Evolutionary conservation across 1,284 basidiomycete genomes (phyloP).

Genomic region (Sanghuangporus baumii): DNA sequence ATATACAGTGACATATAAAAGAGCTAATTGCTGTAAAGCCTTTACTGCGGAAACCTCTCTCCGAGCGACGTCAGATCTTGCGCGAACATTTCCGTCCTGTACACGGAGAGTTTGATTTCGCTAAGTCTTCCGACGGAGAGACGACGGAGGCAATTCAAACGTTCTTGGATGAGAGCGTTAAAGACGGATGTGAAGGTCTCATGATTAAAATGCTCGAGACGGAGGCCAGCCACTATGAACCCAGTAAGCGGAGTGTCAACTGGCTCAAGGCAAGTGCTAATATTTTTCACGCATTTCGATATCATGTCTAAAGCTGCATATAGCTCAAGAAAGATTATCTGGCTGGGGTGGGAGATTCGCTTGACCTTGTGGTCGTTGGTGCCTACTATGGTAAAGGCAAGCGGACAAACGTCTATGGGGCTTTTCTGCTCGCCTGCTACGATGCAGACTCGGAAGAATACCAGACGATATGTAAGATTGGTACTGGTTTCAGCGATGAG

Average conservation of each 20-base stretch:
- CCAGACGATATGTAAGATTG: constrained; percentile 98
- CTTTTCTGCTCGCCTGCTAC: constrained; percentile 93
- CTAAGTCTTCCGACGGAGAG: constrained; percentile 84
- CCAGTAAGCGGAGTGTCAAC: constrained; percentile 90
- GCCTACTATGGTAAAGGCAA: constrained; percentile 98
- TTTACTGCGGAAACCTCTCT: constrained; percentile 57
- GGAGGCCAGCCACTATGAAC: constrained; percentile 90
- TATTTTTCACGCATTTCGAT: neutral
- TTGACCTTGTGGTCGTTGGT: constrained; percentile 95
- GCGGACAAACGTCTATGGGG: constrained; percentile 93
- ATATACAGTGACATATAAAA: constrained; percentile 10
- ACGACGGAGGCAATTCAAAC: constrained; percentile 91
- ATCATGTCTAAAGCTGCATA: neutral
- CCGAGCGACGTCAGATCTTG: constrained; percentile 76
- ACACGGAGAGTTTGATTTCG: constrained; percentile 89
- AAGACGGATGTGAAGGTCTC: constrained; percentile 96
- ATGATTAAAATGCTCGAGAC: constrained; percentile 99
- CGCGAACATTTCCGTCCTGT: constrained; percentile 79
- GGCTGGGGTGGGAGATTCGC: constrained; percentile 94
- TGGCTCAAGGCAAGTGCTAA: constrained; percentile 82
- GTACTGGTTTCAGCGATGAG: constrained; percentile 97
- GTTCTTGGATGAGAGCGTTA: constrained; percentile 95
- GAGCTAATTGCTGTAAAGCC: constrained; percentile 38
- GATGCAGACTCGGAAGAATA: constrained; percentile 87
- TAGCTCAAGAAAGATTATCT: constrained; percentile 98